Evolutionary conservation across 2,329 filamentous ascomycete genomes (phyloP).

Genomic region (Ophiostoma triangulosporum): DNA sequence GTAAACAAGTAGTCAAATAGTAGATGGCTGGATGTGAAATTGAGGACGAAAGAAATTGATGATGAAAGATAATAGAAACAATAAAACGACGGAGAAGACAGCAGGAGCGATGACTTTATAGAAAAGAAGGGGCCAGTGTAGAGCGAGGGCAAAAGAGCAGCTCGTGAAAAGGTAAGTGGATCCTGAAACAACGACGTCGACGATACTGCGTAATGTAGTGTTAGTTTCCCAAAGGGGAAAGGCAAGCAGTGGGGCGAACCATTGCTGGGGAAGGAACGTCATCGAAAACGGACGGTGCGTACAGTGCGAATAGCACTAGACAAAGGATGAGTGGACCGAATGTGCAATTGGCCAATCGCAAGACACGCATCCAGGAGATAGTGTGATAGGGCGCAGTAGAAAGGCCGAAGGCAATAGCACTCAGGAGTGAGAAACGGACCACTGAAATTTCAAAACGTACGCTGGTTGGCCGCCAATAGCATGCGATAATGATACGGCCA

Average conservation of each 20-base stretch:
- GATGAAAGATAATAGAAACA: not conserved
- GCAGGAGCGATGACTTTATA: not conserved
- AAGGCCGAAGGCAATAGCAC: not conserved
- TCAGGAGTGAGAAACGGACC: too few relatives aligned
- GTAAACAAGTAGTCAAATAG: too few relatives aligned
- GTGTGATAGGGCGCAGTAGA: not conserved
- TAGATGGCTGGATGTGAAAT: too few relatives aligned
- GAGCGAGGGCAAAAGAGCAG: not conserved
- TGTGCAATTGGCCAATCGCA: not conserved
- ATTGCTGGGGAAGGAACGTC: not conserved
- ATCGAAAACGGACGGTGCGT: not conserved
- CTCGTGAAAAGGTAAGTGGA: not conserved
- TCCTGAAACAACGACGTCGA: not conserved
- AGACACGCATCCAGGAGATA: not conserved
- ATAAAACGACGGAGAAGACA: not conserved
- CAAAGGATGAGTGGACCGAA: not conserved
- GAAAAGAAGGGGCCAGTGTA: not conserved
- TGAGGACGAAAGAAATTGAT: not conserved
- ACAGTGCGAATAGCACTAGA: not conserved
- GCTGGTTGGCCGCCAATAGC: not conserved
- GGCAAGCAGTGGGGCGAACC: not conserved
- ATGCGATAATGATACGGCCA: not conserved
- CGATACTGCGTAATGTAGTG: too few relatives aligned
- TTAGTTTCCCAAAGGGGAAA: constrained; percentile 1
- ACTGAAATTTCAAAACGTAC: not conserved